A percentile compares a stretch with the other conserved stretches of the same genome.
Evolutionary conservation across 1,284 basidiomycete species (phyloP).

Genomic region (Marasmius tenuissimus): DNA sequence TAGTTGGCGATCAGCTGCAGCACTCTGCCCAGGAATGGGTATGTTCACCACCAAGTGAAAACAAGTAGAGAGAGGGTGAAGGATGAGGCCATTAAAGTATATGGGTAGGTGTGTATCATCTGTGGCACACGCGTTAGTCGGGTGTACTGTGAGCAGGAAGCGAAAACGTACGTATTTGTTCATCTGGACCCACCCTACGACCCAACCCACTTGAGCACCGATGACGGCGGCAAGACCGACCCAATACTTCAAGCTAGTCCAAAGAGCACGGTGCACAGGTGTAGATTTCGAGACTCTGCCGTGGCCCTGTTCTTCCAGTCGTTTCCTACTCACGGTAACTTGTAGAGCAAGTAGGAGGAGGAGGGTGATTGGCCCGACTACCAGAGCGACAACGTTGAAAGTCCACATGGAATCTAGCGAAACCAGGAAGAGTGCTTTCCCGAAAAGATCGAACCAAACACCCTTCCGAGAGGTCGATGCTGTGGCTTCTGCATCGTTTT

Average conservation of each 20-base stretch:
- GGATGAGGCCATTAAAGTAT: slow-evolving; percentile 49
- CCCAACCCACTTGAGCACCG: slow-evolving; percentile 46
- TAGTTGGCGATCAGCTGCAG: not conserved
- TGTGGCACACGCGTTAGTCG: slow-evolving; percentile 24
- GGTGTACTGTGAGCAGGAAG: not conserved
- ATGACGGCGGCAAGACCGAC: slow-evolving; percentile 47
- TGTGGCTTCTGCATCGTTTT: slow-evolving; percentile 41
- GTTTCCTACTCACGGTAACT: not conserved
- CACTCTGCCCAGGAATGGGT: slow-evolving; percentile 25
- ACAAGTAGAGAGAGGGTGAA: slow-evolving; percentile 52
- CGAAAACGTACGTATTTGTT: slow-evolving; percentile 64
- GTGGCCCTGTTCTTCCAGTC: not conserved
- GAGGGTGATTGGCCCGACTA: slow-evolving; percentile 58
- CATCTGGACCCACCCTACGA: slow-evolving; percentile 46
- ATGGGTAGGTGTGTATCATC: slow-evolving; percentile 61
- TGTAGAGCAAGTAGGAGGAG: slow-evolving; percentile 32
- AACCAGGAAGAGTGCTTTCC: slow-evolving; percentile 52
- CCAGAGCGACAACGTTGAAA: slow-evolving; percentile 59
- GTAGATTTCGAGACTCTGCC: not conserved
- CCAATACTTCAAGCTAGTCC: slow-evolving; percentile 59
- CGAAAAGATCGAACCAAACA: slow-evolving; percentile 36
- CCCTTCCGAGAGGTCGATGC: slow-evolving; percentile 47
- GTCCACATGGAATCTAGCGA: slow-evolving; percentile 49
- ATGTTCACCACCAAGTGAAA: slow-evolving; percentile 38
- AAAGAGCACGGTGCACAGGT: slow-evolving; percentile 22